These are phyloP conservation scores for Colletotrichum spinosum DNA, from an alignment of 2,329 filamentous ascomycete species.

Conservation along the genomic window DNA sequence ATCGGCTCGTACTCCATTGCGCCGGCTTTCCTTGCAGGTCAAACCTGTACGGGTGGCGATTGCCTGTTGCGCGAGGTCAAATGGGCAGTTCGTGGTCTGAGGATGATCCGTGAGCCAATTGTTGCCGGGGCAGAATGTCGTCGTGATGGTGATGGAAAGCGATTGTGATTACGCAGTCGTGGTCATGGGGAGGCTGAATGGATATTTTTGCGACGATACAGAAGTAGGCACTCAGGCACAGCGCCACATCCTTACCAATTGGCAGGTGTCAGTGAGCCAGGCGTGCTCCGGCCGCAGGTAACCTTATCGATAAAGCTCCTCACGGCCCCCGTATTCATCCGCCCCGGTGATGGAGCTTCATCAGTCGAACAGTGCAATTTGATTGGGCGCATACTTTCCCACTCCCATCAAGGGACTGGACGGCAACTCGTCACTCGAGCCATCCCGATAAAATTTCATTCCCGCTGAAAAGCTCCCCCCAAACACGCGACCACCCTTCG, in stretches of 20 bases:
- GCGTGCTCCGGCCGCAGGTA: slow-evolving; percentile 9
- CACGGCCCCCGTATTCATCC: slow-evolving; percentile 32
- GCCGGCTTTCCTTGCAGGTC: slow-evolving; percentile 6
- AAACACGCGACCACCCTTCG: slow-evolving; percentile 32
- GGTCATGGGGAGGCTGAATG: slow-evolving; percentile 30
- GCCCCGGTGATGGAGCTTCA: slow-evolving; percentile 31
- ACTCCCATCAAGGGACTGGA: slow-evolving; percentile 15
- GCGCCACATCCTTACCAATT: slow-evolving; percentile 1
- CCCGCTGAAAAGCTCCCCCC: slow-evolving; percentile 22
- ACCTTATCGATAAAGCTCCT: slow-evolving; percentile 35
- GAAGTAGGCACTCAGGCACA: not conserved
- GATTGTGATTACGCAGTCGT: slow-evolving; percentile 8
- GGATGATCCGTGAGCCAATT: not conserved
- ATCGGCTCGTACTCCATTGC: slow-evolving; percentile 70
- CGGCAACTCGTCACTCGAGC: slow-evolving; percentile 36
- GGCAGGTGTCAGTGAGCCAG: not conserved
- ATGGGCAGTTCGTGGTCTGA: no score
- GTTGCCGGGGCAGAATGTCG: not conserved
- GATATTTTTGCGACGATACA: slow-evolving; percentile 37
- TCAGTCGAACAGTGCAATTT: not conserved
- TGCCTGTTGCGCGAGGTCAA: not conserved
- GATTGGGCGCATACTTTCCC: slow-evolving; percentile 33
- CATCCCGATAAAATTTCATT: slow-evolving; percentile 39
- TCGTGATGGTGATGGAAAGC: slow-evolving; percentile 1
- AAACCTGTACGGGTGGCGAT: not conserved